Conservation (phyloP, 352 stramenopile species). For the Phytophthora ohioensis region DNA sequence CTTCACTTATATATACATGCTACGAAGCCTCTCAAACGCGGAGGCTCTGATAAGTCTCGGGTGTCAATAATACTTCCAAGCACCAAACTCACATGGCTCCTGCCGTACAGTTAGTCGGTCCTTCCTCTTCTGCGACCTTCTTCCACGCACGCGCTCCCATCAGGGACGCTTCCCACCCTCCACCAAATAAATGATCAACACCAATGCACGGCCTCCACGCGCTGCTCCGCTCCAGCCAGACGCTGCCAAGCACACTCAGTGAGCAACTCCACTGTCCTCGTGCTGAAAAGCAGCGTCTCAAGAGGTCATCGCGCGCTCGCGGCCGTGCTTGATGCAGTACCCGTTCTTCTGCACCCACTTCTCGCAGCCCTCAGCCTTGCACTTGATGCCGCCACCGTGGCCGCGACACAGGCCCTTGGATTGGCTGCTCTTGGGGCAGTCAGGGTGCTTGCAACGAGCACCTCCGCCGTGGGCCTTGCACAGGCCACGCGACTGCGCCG, state of each 20-base stretch:
- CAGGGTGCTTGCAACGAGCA: conserved; percentile 84
- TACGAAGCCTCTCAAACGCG: conserved; percentile 20
- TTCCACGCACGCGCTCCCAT: conserved; percentile 30
- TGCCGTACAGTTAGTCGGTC: conserved; percentile 23
- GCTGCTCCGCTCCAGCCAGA: conserved; percentile 14
- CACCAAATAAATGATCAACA: conserved; percentile 54
- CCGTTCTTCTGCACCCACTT: conserved; percentile 93
- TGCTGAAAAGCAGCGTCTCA: conserved; percentile 39
- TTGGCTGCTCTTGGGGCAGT: conserved; percentile 89
- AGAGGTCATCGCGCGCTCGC: conserved; percentile 71
- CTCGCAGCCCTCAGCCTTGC: conserved; percentile 86
- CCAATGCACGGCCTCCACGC: conserved; percentile 18
- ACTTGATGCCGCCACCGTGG: conserved; percentile 88
- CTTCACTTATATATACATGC: conserved; percentile 38
- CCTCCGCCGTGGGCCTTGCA: conserved; percentile 89
- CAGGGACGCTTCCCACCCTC: conserved; percentile 24
- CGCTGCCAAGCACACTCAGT: conserved; percentile 19
- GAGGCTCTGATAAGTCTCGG: conserved; percentile 29
- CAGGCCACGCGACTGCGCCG: conserved; percentile 81
- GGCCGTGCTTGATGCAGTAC: conserved; percentile 91
- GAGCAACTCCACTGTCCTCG: conserved; percentile 1
- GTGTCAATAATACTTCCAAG: conserved; percentile 44
- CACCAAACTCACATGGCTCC: conserved; percentile 32
- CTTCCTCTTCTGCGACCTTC: conserved; percentile 24
- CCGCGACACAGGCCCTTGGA: conserved; percentile 84